Percentiles rank a stretch among this genome's conserved stretches.
Conservation (phyloP, 768 basidiomycete genomes). For the Mycena venus region DNA sequence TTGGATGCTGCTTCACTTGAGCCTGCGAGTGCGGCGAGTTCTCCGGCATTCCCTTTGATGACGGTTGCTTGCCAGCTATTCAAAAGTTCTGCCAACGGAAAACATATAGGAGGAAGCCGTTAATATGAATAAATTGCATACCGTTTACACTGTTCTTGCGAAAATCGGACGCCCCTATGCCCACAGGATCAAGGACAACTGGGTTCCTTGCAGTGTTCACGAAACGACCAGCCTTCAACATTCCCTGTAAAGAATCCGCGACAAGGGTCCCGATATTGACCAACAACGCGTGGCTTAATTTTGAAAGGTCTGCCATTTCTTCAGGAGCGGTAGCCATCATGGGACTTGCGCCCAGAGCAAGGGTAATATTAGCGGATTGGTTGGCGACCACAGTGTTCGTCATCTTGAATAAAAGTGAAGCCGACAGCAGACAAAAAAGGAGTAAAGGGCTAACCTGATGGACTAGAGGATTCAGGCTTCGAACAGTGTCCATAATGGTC, state of each 20-base stretch:
- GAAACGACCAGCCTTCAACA: slow-evolving; percentile 77
- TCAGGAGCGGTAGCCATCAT: slow-evolving; percentile 92
- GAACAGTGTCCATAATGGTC: slow-evolving; percentile 64
- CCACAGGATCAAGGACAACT: slow-evolving; percentile 93
- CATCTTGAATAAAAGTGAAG: slow-evolving; percentile 64
- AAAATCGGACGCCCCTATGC: slow-evolving; percentile 85
- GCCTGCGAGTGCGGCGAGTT: slow-evolving; percentile 85
- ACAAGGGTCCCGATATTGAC: slow-evolving; percentile 90
- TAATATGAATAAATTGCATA: slow-evolving; percentile 41
- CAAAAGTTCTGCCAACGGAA: slow-evolving; percentile 67
- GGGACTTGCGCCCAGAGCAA: slow-evolving; percentile 90
- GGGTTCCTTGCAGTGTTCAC: slow-evolving; percentile 82
- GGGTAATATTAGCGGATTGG: slow-evolving; percentile 91
- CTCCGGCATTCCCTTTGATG: slow-evolving; percentile 95
- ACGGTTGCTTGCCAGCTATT: slow-evolving; percentile 87
- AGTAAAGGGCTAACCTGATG: slow-evolving; percentile 71
- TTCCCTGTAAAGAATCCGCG: slow-evolving; percentile 71
- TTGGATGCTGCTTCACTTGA: slow-evolving; percentile 81
- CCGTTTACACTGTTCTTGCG: slow-evolving; percentile 74
- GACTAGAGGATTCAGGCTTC: slow-evolving; percentile 74
- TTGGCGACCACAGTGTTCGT: slow-evolving; percentile 91
- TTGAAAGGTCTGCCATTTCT: slow-evolving; percentile 86
- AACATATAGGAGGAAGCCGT: neutral
- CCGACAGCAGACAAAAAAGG: neutral
- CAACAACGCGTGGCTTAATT: slow-evolving; percentile 75